phyloP scores from a whole-genome alignment of 108 stramenopile genomes.

The Stephanodiscus minutulus region DNA sequence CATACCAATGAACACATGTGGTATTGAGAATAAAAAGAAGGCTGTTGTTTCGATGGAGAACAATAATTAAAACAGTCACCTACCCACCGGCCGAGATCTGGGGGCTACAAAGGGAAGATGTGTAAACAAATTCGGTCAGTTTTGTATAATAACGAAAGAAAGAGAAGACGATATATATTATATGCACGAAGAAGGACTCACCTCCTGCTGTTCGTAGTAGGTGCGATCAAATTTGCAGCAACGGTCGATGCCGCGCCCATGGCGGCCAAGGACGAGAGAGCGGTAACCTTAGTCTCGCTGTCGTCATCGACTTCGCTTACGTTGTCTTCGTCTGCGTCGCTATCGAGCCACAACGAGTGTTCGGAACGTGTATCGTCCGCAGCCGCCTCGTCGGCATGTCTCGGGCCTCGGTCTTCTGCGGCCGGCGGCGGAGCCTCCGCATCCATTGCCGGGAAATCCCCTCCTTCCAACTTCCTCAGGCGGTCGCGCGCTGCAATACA shows the following conservation, averaged over 20 bases:
- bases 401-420: neutral
- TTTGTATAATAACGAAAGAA: too few species aligned
- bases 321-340: neutral
- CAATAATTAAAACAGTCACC: too few species aligned
- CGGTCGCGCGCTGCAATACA: neutral
- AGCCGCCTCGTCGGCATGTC: too few species aligned
- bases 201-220: neutral
- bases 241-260: conserved; percentile 8
- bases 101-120: too few species aligned
- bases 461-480: neutral
- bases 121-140: too few species aligned
- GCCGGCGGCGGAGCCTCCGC: neutral
- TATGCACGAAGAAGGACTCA: too few species aligned
- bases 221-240: neutral
- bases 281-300: neutral
- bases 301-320: neutral
- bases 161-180: too few species aligned
- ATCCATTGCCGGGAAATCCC: neutral
- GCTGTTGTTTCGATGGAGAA: too few species aligned
- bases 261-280: neutral
- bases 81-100: too few species aligned
- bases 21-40: too few species aligned
- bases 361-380: too few species aligned
- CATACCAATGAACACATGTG: too few species aligned
- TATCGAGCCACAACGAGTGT: conserved; percentile 2